Conservation (phyloP, 306 rosid genomes). For the Rosa chinensis region DNA sequence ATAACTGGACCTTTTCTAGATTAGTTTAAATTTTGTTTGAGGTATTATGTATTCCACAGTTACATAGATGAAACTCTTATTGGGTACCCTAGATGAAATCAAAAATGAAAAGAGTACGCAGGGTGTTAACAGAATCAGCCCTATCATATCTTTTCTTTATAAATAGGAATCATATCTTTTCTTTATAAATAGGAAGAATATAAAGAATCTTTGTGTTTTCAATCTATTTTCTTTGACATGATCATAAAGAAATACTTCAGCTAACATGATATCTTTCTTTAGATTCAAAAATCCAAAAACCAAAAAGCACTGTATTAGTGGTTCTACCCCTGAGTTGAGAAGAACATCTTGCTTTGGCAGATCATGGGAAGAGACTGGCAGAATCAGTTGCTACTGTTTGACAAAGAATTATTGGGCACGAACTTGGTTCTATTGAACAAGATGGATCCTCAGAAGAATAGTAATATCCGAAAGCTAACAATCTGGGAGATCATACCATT, state of each 20-base stretch:
- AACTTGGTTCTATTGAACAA: slow-evolving; percentile 55
- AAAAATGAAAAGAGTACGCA: too few relatives aligned
- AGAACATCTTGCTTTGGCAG: slow-evolving; percentile 87
- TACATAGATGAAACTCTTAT: not conserved
- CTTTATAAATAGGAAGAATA: too few relatives aligned
- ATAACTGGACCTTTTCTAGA: not conserved
- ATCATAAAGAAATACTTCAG: slow-evolving; percentile 4
- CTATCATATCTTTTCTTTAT: too few relatives aligned
- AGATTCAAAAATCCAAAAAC: slow-evolving; percentile 8
- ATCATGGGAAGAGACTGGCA: slow-evolving; percentile 94
- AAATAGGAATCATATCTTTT: too few relatives aligned
- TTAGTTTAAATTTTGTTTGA: not conserved
- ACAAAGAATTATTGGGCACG: slow-evolving; percentile 65
- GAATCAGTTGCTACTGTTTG: slow-evolving; percentile 94
- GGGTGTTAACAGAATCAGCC: too few relatives aligned
- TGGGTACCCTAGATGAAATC: too few relatives aligned
- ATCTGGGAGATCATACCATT: slow-evolving; percentile 83
- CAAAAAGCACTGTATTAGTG: too few relatives aligned
- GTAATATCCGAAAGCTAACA: slow-evolving; percentile 75
- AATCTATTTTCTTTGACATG: not conserved
- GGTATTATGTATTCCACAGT: not conserved
- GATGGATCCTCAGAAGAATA: slow-evolving; percentile 70
- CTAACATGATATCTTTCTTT: slow-evolving; percentile 23
- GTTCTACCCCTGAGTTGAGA: slow-evolving; percentile 50
- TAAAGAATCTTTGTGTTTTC: too few relatives aligned